Evolutionary conservation across 331 rosid species (phyloP).

Genomic region (Cydonia oblonga): DNA sequence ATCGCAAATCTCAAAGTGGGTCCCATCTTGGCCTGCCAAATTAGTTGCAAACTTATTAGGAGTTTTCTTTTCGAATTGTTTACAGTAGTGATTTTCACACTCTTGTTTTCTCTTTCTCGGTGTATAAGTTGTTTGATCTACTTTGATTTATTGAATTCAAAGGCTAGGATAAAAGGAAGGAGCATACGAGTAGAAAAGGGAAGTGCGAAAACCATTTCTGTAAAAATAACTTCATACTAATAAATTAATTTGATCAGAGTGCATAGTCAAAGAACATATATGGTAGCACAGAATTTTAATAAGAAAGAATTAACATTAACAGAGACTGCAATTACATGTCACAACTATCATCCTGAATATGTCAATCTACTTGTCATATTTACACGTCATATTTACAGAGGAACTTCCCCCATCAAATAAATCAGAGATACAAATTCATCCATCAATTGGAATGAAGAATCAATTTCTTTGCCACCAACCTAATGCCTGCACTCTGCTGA

Average conservation of each 20-base stretch:
- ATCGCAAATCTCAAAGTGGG: background rate
- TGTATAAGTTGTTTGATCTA: too few relatives aligned
- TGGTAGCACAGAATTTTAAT: background rate
- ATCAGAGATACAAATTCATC: slow-evolving; percentile 6
- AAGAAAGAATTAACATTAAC: background rate
- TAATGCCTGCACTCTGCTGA: slow-evolving; percentile 81
- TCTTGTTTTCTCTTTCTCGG: too few relatives aligned
- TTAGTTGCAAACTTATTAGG: background rate
- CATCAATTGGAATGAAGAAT: slow-evolving; percentile 41
- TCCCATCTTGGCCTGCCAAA: background rate
- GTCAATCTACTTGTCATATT: slow-evolving; percentile 1
- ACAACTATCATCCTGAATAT: background rate
- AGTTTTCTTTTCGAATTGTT: background rate
- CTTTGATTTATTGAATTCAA: too few relatives aligned
- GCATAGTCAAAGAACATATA: background rate
- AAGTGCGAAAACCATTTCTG: background rate
- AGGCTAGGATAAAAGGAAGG: background rate
- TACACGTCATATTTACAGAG: background rate
- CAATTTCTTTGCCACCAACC: slow-evolving; percentile 63
- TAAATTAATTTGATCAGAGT: background rate
- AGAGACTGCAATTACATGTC: background rate
- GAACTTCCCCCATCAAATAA: background rate
- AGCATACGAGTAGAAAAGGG: background rate
- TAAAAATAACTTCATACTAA: background rate
- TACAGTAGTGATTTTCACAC: too few relatives aligned